phyloP scores from a whole-genome alignment of 2,329 filamentous ascomycete genomes.

The Pseudogymnoascus sp. region DNA sequence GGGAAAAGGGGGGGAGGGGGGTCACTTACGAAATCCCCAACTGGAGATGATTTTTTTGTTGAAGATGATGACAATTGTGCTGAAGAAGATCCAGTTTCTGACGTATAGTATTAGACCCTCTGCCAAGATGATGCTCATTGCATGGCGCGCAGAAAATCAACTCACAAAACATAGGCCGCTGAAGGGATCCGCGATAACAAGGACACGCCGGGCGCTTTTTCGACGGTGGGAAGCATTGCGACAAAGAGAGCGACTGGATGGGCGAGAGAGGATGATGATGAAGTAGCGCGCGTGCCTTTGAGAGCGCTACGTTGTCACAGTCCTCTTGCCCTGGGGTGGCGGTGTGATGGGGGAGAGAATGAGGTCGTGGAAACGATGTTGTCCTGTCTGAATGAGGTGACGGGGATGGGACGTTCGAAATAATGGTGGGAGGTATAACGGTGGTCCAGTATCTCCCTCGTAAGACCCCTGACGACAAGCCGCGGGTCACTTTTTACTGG shows the following conservation, averaged over 20 bases:
- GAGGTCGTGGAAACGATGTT: background rate
- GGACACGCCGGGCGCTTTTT: background rate
- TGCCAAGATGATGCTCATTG: background rate
- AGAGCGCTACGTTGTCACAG: background rate
- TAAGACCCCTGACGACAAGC: conserved; percentile 1
- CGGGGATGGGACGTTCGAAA: background rate
- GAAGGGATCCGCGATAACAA: background rate
- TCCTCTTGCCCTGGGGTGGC: background rate
- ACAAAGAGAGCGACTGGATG: background rate
- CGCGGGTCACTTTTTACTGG: background rate
- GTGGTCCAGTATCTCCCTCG: background rate
- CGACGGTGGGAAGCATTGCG: background rate
- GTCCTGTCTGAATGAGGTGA: background rate
- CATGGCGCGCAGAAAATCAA: background rate
- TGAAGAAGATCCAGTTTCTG: conserved; percentile 70
- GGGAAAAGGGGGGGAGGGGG: background rate
- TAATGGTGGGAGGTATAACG: background rate
- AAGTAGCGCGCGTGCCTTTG: background rate
- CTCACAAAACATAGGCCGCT: conserved; percentile 8
- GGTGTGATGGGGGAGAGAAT: background rate
- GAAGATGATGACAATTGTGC: conserved; percentile 78
- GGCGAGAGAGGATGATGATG: background rate
- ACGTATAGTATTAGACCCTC: conserved; percentile 29
- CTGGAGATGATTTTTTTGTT: conserved; percentile 84
- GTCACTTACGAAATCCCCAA: conserved; percentile 60